phyloP scores from a whole-genome alignment of 495 filamentous ascomycete species.

The Achaetomiella virescens region DNA sequence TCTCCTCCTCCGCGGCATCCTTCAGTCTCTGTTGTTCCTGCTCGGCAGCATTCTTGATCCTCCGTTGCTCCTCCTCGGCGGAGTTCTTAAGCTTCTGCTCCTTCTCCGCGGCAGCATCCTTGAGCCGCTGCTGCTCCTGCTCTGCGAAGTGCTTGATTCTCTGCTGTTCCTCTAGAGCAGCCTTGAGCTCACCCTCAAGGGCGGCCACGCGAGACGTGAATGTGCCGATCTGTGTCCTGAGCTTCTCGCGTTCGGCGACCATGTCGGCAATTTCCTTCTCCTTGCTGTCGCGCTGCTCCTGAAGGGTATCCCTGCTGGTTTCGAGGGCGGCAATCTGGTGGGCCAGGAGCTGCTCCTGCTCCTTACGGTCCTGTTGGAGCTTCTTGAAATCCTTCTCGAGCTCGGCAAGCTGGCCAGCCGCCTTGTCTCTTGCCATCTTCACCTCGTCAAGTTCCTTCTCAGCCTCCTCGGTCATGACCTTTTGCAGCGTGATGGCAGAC shows the following conservation, averaged over 20 bases:
- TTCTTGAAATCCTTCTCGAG: constrained; percentile 32
- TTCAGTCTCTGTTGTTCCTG: constrained; percentile 1
- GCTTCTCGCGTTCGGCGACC: constrained; percentile 20
- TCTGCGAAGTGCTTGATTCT: constrained; percentile 14
- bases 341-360: constrained; percentile 32
- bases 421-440: constrained; percentile 25
- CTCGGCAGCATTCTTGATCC: constrained; percentile 10
- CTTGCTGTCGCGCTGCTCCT: constrained; percentile 32
- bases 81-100: constrained; percentile 18
- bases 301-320: constrained; percentile 27
- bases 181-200: constrained; percentile 19
- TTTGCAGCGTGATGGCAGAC: constrained; percentile 31
- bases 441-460: constrained; percentile 38
- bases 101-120: constrained; percentile 18
- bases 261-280: constrained; percentile 35
- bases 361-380: constrained; percentile 30
- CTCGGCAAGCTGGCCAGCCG: constrained; percentile 25
- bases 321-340: constrained; percentile 35
- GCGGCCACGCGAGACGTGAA: constrained; percentile 12
- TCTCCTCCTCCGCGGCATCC: constrained; percentile 14
- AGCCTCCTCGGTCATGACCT: constrained; percentile 32
- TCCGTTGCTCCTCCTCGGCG: constrained; percentile 11
- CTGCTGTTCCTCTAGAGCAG: constrained; percentile 18
- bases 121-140: constrained; percentile 20
- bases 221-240: constrained; percentile 16